Evolutionary conservation across 805 yeast species (phyloP).

Genomic region (Isabelozyma heimii): DNA sequence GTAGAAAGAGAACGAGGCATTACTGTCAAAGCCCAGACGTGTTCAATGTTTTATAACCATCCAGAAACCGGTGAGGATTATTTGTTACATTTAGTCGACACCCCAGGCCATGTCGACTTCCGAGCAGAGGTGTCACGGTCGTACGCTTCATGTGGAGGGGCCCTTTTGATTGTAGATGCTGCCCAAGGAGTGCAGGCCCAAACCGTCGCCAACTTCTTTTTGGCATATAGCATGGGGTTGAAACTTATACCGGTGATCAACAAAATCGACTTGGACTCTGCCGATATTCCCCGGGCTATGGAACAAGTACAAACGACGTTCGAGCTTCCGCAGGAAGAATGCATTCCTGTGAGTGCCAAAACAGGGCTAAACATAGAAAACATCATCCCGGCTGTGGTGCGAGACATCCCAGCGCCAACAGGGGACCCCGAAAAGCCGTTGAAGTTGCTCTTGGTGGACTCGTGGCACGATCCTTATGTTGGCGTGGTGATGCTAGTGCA

Average conservation of each 20-base stretch:
- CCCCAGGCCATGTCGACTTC: conserved; percentile 98
- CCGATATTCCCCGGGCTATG: conserved; percentile 75
- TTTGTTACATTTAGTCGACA: conserved; percentile 85
- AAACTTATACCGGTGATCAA: conserved; percentile 85
- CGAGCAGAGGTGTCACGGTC: conserved; percentile 90
- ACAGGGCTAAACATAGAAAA: conserved; percentile 78
- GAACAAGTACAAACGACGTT: conserved; percentile 85
- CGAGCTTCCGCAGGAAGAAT: conserved; percentile 71
- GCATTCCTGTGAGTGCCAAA: conserved; percentile 87
- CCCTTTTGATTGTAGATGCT: conserved; percentile 86
- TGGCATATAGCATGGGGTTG: conserved; percentile 83
- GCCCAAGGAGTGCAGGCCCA: conserved; percentile 97
- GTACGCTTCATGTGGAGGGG: conserved; percentile 96
- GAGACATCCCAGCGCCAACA: conserved; percentile 74
- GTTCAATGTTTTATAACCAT: conserved; percentile 79
- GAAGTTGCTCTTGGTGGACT: conserved; percentile 84
- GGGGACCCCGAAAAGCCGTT: conserved; percentile 55
- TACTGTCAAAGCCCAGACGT: conserved; percentile 95
- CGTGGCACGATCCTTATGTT: conserved; percentile 92
- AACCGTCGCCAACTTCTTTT: conserved; percentile 93
- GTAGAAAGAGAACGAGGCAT: conserved; percentile 96
- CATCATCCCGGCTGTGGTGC: conserved; percentile 79
- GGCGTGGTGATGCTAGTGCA: conserved; percentile 87
- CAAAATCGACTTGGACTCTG: conserved; percentile 86
- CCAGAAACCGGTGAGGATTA: conserved; percentile 66